These are phyloP conservation scores for Lentinula boryana DNA, from an alignment of 768 basidiomycete genomes.

Conservation along the genomic window DNA sequence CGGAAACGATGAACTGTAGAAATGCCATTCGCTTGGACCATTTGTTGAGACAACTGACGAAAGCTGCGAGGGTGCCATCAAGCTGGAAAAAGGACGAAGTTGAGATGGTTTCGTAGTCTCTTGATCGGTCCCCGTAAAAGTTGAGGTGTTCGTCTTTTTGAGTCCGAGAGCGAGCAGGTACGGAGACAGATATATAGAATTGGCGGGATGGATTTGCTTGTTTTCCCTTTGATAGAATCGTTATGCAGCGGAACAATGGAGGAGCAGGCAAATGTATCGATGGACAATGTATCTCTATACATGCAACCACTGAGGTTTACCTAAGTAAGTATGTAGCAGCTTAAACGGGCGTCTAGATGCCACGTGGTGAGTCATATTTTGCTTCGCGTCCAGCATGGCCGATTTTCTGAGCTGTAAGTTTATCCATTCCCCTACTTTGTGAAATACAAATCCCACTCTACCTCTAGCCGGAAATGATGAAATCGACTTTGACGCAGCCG, in stretches of 20 bases:
- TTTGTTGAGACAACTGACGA: background rate
- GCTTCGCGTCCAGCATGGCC: conserved; percentile 7
- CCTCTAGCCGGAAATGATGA: conserved; percentile 36
- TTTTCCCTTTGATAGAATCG: background rate
- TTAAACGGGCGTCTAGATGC: background rate
- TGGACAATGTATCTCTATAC: too few species aligned
- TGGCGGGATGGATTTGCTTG: background rate
- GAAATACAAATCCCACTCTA: background rate
- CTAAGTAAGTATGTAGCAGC: background rate
- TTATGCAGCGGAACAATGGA: background rate
- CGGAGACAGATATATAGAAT: background rate
- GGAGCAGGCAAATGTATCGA: background rate
- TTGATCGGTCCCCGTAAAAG: background rate
- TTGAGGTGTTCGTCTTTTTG: background rate
- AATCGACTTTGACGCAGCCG: conserved; percentile 79
- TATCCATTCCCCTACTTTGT: background rate
- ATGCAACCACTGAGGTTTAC: too few species aligned
- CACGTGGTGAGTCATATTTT: background rate
- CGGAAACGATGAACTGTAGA: too few species aligned
- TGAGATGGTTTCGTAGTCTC: background rate
- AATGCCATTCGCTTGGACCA: background rate
- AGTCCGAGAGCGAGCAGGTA: background rate
- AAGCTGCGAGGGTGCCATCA: too few species aligned
- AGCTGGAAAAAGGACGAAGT: too few species aligned
- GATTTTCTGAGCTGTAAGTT: conserved; percentile 11